phyloP scores from a whole-genome alignment of 2,329 filamentous ascomycete genomes.

The Trichoderma sp. region DNA sequence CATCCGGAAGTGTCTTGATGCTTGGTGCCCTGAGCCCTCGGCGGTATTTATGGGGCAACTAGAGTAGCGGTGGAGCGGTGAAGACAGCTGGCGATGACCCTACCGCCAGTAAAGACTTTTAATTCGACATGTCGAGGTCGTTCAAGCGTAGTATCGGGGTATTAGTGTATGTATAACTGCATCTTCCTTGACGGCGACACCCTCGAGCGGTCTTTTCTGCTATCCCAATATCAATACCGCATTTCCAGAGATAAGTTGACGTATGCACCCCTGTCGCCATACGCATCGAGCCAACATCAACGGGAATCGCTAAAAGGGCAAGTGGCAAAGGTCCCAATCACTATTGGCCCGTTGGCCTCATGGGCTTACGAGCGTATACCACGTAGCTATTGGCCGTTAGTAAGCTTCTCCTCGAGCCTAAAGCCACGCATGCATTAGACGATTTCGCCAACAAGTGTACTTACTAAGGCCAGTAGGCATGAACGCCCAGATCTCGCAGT shows the following conservation, averaged over 20 bases:
- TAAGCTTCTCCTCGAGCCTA: background rate
- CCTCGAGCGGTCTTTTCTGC: background rate
- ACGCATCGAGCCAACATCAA: background rate
- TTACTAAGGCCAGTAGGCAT: constrained; percentile 40
- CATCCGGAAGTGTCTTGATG: background rate
- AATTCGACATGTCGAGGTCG: background rate
- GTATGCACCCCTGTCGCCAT: background rate
- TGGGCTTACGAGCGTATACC: constrained; percentile 28
- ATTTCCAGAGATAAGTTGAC: background rate
- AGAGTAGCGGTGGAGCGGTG: constrained; percentile 16
- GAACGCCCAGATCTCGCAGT: constrained; percentile 34
- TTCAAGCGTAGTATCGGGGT: background rate
- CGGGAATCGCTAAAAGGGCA: constrained; percentile 12
- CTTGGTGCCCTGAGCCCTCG: background rate
- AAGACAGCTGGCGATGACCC: background rate
- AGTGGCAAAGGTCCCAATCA: background rate
- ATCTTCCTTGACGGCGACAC: background rate
- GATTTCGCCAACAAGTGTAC: constrained; percentile 22
- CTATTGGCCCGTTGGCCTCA: constrained; percentile 6
- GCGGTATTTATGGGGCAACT: constrained; percentile 3
- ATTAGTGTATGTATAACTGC: background rate
- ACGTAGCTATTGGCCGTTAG: constrained; percentile 26
- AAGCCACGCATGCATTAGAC: background rate
- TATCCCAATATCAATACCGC: background rate
- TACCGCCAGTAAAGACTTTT: background rate